Evolutionary conservation across 2,329 filamentous ascomycete genomes (phyloP), one percentile per base, ranked within the genome.

Genomic region (Aspergillus puulaauensis): DNA sequence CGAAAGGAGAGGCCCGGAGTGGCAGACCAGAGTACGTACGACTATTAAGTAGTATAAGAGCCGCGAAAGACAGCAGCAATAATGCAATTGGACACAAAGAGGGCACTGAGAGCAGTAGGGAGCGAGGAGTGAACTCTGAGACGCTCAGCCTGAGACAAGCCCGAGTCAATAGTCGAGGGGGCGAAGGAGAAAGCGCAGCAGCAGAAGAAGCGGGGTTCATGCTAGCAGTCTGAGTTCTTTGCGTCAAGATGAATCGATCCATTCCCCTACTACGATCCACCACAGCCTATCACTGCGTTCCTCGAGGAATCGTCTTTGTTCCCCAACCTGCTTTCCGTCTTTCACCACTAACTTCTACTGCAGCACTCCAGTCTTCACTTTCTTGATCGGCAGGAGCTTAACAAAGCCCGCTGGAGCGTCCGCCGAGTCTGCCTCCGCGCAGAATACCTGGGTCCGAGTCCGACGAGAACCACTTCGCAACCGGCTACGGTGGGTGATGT

Each of bases 11-110:
- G 19, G 39, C 21, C 56, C 56, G 45, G 37, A 49, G 24, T 44
- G 35, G 45, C 45, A 57, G 50, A 31, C 27, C 51, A 35, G 49
- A 56, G n/a, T 23, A 43, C 23, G 52, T 35, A 45, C 52, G 43
- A 48, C 43, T 54, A 21, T 27, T 19, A 37, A 37, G 35, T 37
- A 54, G 52, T 54, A 54, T 19, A 31, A 27, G 19, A 44, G 8
- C 49, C 35, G 12, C 39, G 12, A 31, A 17, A 19, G 23, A 54
- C 35, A 48, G 24, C 19, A 7, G 52, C 39, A 24, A 45, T 33
- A 50, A n/a, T 33, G 52, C 53, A 62, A 59, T 58, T 58, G 58
- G 53, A 31, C 45, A 57, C 44, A 40, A 49, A 33, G 47, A 19
- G 54, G 23, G 24, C 15, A 15, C n/a, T 39, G 7, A 41, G 21